Evolutionary conservation across 371 early-diverging fungal species (phyloP).

Genomic region (Parasitella parasitica): DNA sequence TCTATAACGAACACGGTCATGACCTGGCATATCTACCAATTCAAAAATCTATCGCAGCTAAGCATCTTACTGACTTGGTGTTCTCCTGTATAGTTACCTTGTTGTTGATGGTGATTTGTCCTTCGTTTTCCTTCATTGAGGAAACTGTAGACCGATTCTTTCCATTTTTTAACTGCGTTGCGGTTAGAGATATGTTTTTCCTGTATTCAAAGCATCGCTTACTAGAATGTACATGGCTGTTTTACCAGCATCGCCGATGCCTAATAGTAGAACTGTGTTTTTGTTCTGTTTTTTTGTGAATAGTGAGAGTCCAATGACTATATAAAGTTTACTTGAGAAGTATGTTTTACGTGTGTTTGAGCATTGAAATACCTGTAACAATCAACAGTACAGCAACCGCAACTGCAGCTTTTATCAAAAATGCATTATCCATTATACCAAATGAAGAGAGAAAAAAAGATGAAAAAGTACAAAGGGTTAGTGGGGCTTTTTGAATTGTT

Average conservation of each 20-base stretch:
- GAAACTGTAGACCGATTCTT: conserved; percentile 57
- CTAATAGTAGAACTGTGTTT: conserved; percentile 53
- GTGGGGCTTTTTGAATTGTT: no score
- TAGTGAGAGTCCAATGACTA: conserved; percentile 18
- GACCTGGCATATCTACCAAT: conserved; percentile 89
- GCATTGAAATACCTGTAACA: conserved; percentile 3
- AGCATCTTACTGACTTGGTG: not conserved
- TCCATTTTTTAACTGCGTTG: conserved; percentile 46
- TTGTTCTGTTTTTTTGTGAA: conserved; percentile 33
- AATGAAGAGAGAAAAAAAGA: not conserved
- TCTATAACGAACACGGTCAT: conserved; percentile 78
- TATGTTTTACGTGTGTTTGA: not conserved
- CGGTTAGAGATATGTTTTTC: not conserved
- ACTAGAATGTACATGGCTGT: conserved; percentile 59
- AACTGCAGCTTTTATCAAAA: conserved; percentile 14
- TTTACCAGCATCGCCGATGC: conserved; percentile 65
- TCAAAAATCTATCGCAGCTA: conserved; percentile 35
- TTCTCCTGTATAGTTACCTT: conserved; percentile 28
- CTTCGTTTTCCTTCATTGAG: conserved; percentile 78
- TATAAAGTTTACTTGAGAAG: not conserved
- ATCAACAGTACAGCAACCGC: conserved; percentile 6
- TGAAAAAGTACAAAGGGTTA: no score
- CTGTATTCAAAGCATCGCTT: not conserved
- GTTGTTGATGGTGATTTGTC: conserved; percentile 36
- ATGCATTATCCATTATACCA: conserved; percentile 6